Evolutionary conservation across 441 rosid species (phyloP).

Genomic region (Mallotus japonicus): DNA sequence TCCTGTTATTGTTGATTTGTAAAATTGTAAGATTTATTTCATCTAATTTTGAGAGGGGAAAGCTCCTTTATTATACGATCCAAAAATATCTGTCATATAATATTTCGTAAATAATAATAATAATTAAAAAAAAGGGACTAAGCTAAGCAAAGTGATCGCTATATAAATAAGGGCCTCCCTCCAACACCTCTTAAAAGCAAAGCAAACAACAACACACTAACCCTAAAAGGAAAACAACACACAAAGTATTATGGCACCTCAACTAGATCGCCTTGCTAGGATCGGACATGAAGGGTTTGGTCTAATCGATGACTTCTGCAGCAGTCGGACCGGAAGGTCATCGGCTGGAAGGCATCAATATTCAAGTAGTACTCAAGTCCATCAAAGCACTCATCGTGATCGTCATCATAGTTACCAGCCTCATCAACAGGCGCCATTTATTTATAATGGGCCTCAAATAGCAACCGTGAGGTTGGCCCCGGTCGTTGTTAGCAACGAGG

Average conservation of each 20-base stretch:
- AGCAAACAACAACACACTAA: too few species aligned
- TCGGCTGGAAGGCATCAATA: neutral
- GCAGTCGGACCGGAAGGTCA: neutral
- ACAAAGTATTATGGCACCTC: too few species aligned
- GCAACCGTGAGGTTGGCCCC: constrained; percentile 10
- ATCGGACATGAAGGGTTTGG: constrained; percentile 9
- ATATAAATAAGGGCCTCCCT: neutral
- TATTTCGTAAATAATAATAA: too few species aligned
- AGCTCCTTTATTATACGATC: too few species aligned
- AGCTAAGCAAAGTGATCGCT: neutral
- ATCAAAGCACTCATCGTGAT: neutral
- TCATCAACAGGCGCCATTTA: constrained; percentile 1
- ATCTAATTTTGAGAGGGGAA: too few species aligned
- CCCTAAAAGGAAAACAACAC: neutral
- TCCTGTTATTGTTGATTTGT: too few species aligned
- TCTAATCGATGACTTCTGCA: neutral
- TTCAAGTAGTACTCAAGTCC: neutral
- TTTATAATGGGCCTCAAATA: constrained; percentile 19
- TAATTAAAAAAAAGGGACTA: too few species aligned
- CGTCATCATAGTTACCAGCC: neutral
- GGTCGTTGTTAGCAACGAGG: constrained; percentile 3
- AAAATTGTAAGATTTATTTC: too few species aligned
- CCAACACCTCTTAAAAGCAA: too few species aligned
- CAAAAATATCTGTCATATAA: too few species aligned
- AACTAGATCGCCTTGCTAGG: neutral